Percentiles rank a stretch among this genome's conserved stretches.
Evolutionary conservation across 1,139 yeast species (phyloP).

Genomic region (Candida sojae): DNA sequence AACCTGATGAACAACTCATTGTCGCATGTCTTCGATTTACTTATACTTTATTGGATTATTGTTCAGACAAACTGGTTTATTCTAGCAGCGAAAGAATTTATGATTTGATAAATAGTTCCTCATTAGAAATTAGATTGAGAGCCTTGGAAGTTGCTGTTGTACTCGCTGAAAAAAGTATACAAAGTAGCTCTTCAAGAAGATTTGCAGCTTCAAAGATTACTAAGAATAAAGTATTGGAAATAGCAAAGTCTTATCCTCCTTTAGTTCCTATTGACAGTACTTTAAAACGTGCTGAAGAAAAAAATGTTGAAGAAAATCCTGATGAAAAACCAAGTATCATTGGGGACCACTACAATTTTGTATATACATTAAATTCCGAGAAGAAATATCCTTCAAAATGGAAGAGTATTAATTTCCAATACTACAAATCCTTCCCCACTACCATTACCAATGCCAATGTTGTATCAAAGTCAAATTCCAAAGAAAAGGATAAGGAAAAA

Average conservation of each 20-base stretch:
- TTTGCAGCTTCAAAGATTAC: slow-evolving; percentile 44
- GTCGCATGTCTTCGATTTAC: slow-evolving; percentile 63
- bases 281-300: slow-evolving; percentile 16
- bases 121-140: slow-evolving; percentile 58
- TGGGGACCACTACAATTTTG: slow-evolving; percentile 54
- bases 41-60: slow-evolving; percentile 63
- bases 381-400: slow-evolving; percentile 57
- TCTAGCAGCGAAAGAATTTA: slow-evolving; percentile 65
- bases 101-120: slow-evolving; percentile 59
- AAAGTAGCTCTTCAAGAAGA: slow-evolving; percentile 42
- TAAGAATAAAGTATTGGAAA: slow-evolving; percentile 47
- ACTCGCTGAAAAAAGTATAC: slow-evolving; percentile 58
- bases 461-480: slow-evolving; percentile 2
- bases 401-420: slow-evolving; percentile 57
- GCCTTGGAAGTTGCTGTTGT: slow-evolving; percentile 66
- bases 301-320: slow-evolving; percentile 16
- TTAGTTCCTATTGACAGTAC: slow-evolving; percentile 45
- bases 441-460: background rate
- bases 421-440: slow-evolving; percentile 35
- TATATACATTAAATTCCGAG: slow-evolving; percentile 52
- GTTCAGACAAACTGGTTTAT: slow-evolving; percentile 68
- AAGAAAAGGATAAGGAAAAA: slow-evolving; percentile 3
- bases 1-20: slow-evolving; percentile 48
- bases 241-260: slow-evolving; percentile 60
- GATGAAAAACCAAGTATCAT: slow-evolving; percentile 26